Base-by-base conservation (phyloP, 257 asterid species). In the Ajuga chamaepitys region DNA sequence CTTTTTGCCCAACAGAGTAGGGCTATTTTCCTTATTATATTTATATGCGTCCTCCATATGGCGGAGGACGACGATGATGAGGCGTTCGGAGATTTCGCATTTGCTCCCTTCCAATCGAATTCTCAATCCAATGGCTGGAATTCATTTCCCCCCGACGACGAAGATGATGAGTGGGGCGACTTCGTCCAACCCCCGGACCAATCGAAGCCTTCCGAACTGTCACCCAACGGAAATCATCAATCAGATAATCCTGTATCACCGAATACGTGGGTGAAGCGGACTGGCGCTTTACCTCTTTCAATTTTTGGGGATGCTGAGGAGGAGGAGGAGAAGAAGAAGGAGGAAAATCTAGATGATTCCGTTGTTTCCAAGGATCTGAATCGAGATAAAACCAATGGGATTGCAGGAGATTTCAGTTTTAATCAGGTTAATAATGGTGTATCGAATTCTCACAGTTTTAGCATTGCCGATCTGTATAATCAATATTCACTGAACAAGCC, bases 161-260 rank as follows among this genome's bases (percentile, higher is more conserved):
- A 79, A 2, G 93, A 81, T 32, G 90, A 85, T 48, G 95, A 86
- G 65, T 89, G 97, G 97, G 87, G 94, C 48, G 95, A 89, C 78
- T 89, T 89, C 64, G 83, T 89, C 22, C 80, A 81, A 70, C 77
- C 82, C 20, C 86, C 89, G 38, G 71, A 51, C 73, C 76, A 34
- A 38, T 71, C 85, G 14, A 73, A 72, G 55, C 68, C 81, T 51
- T 9, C 75, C 58, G 80, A 78, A 52, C 52, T 81, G 30, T 68
- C 67, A 51, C 32, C 10, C 51, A 58, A 63, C 10, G 75, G 72
- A 50, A 55, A 62, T 58, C 62, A 50, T 18, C 72, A 46, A 37
- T 24, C 73, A 10, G 75, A 6, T 25, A 57, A 37, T 56, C 44
- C 70, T 12, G 67, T 7, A 17, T 56, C 78, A 12, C 46, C 78